Percentiles rank a stretch among this genome's conserved stretches.
phyloP scores from a whole-genome alignment of 768 basidiomycete genomes.

The Hypsizygus marmoreus region DNA sequence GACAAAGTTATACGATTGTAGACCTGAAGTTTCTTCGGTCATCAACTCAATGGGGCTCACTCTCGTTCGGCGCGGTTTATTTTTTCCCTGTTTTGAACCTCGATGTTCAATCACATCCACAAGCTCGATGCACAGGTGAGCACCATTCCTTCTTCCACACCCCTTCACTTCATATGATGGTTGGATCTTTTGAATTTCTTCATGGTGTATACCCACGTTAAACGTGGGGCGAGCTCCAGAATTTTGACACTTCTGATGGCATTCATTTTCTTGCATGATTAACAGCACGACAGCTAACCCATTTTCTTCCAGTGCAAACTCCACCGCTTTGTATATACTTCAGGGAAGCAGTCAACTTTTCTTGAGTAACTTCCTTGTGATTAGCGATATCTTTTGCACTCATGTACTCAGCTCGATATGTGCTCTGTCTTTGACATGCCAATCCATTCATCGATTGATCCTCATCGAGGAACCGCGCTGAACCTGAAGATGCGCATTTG shows the following conservation, averaged over 20 bases:
- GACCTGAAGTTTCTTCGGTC: constrained; percentile 38
- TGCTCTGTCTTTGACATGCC: too few species aligned
- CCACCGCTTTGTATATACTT: too few species aligned
- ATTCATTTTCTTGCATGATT: not conserved
- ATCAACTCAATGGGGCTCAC: constrained; percentile 93
- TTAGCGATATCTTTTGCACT: too few species aligned
- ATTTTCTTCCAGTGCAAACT: not conserved
- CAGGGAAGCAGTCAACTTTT: too few species aligned
- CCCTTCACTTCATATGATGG: constrained; percentile 50
- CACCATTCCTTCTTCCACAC: constrained; percentile 16
- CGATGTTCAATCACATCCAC: constrained; percentile 38
- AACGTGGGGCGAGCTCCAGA: constrained; percentile 70
- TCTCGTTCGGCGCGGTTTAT: constrained; percentile 67
- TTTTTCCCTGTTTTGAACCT: constrained; percentile 60
- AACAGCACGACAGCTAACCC: constrained; percentile 3
- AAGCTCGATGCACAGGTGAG: not conserved
- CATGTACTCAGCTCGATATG: too few species aligned
- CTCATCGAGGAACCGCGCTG: too few species aligned
- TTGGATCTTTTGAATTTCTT: constrained; percentile 80
- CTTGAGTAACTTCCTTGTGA: too few species aligned
- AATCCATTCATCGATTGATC: too few species aligned
- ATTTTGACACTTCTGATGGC: constrained; percentile 63
- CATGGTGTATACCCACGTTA: constrained; percentile 73
- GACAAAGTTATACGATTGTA: constrained; percentile 87
- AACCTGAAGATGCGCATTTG: too few species aligned